These are phyloP conservation scores for Aspergillus asperescens DNA, from an alignment of 495 filamentous ascomycete species.

Conservation along the genomic window DNA sequence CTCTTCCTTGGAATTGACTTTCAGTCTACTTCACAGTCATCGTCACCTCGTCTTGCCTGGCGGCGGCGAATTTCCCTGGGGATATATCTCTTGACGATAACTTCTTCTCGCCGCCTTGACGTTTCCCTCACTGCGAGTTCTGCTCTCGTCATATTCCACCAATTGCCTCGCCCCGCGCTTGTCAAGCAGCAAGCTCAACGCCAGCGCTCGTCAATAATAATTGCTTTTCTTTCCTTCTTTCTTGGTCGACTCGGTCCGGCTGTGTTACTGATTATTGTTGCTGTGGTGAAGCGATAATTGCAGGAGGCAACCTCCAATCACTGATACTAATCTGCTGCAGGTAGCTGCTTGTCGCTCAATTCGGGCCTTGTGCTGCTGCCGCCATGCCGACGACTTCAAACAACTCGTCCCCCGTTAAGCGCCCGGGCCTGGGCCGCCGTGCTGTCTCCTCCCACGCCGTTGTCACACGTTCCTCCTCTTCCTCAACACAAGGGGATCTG, in stretches of 20 bases:
- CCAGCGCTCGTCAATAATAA: conserved; percentile 8
- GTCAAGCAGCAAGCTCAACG: conserved; percentile 1
- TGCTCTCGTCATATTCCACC: conserved; percentile 6
- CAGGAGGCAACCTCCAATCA: conserved; percentile 14
- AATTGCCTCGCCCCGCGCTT: conserved; percentile 16
- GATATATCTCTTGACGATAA: conserved; percentile 1
- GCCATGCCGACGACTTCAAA: conserved; percentile 37
- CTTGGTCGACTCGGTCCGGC: conserved; percentile 2
- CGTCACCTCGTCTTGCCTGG: too few relatives aligned
- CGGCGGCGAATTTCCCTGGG: too few relatives aligned
- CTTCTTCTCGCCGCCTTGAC: not conserved
- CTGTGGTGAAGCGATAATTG: conserved; percentile 5
- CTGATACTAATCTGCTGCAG: conserved; percentile 10
- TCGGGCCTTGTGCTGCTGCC: conserved; percentile 16
- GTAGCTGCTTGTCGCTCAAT: conserved; percentile 21
- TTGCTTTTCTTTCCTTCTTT: conserved; percentile 12
- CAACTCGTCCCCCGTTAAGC: conserved; percentile 44
- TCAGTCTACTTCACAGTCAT: not conserved
- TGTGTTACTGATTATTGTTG: conserved; percentile 7
- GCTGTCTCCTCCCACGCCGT: conserved; percentile 46
- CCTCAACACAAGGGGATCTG: conserved; percentile 26
- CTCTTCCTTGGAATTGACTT: conserved; percentile 3
- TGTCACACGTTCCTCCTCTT: conserved; percentile 37
- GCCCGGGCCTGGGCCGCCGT: conserved; percentile 44
- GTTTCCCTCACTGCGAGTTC: not conserved